Evolutionary conservation across 192 early-diverging fungal genomes (phyloP).

Genomic region (Ramicandelaber brevisporus): DNA sequence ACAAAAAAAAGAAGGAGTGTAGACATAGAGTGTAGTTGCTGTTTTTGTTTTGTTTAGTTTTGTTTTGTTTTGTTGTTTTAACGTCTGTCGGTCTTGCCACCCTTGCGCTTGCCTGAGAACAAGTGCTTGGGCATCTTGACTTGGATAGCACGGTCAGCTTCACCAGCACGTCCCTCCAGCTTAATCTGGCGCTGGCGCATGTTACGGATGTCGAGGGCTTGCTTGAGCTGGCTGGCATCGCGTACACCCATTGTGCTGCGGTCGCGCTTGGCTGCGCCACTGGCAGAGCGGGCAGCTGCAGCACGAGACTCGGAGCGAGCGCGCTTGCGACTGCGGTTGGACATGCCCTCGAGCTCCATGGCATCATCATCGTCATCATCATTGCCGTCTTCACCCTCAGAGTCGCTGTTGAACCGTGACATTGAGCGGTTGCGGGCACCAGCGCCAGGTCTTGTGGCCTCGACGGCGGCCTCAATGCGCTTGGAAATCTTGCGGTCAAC

Average conservation of each 20-base stretch:
- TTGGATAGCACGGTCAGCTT: conserved; percentile 78
- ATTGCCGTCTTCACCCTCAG: conserved; percentile 46
- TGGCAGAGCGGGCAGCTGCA: conserved; percentile 30
- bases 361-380: conserved; percentile 35
- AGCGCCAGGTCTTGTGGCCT: conserved; percentile 1
- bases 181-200: conserved; percentile 46
- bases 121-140: conserved; percentile 96
- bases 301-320: conserved; percentile 38
- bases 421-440: too few species aligned
- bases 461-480: conserved; percentile 10
- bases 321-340: conserved; percentile 46
- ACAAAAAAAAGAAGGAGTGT: conserved; percentile 1
- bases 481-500: conserved; percentile 34
- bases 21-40: not conserved
- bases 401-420: conserved; percentile 5
- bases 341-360: conserved; percentile 16
- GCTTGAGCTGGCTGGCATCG: conserved; percentile 14
- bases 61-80: conserved; percentile 12
- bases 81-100: conserved; percentile 57
- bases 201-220: conserved; percentile 53
- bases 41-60: not conserved
- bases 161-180: conserved; percentile 56
- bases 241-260: conserved; percentile 54
- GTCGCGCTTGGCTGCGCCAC: conserved; percentile 28
- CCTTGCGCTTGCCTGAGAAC: conserved; percentile 73